phyloP scores from a whole-genome alignment of 2,329 filamentous ascomycete species.

The Colletotrichum australisinense region DNA sequence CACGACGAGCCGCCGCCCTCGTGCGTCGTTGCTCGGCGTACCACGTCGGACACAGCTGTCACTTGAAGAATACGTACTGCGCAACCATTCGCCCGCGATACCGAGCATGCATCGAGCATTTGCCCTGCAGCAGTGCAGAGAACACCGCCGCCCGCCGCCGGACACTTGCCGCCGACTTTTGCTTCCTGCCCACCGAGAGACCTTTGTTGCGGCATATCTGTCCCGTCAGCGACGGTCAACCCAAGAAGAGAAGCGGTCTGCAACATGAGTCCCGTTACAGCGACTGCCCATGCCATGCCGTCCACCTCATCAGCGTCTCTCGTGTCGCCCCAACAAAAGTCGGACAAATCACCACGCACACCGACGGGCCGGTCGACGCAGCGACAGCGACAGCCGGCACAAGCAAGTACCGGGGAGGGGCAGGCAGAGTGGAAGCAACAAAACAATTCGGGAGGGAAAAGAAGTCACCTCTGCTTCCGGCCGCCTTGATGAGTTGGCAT shows the following conservation, averaged over 20 bases:
- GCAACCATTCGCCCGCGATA: slow-evolving; percentile 18
- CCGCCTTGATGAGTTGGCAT: slow-evolving; percentile 35
- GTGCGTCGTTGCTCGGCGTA: slow-evolving; percentile 2
- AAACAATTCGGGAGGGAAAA: not conserved
- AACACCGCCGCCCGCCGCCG: not conserved
- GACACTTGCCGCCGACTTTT: not conserved
- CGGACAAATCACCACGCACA: slow-evolving; percentile 25
- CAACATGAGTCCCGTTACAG: not conserved
- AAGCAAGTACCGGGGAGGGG: not conserved
- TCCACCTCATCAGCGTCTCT: slow-evolving; percentile 14
- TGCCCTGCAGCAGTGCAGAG: not conserved
- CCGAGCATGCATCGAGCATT: slow-evolving; percentile 2
- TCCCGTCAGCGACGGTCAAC: not conserved
- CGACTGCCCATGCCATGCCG: not conserved
- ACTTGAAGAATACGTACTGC: slow-evolving; percentile 11
- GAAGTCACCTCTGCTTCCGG: slow-evolving; percentile 21
- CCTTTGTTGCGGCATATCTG: not conserved
- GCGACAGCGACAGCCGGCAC: not conserved
- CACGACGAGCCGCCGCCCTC: slow-evolving; percentile 8
- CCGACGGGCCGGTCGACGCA: slow-evolving; percentile 23
- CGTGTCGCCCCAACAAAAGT: slow-evolving; percentile 27
- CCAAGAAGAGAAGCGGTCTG: slow-evolving; percentile 15
- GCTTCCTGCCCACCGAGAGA: not conserved
- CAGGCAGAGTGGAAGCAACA: not conserved
- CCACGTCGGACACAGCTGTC: slow-evolving; percentile 20